Base-by-base conservation (phyloP, 1,139 yeast genomes). In the Yamadazyma oceani region DNA sequence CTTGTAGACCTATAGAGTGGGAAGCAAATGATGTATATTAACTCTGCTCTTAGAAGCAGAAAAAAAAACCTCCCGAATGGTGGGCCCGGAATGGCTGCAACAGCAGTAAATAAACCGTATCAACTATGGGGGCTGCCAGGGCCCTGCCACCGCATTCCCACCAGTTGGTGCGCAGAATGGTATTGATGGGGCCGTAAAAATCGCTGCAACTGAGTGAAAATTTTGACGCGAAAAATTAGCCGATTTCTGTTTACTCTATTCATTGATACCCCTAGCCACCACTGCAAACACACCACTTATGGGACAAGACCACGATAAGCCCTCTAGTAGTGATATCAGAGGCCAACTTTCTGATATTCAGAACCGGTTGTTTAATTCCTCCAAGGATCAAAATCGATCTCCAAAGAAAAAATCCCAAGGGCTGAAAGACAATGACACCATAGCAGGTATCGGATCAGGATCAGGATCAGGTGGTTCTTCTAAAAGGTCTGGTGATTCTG, bases 331-430 rank as follows among this genome's bases (percentile, higher is more conserved):
- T 32, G 84, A 79, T 47, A 69, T 80, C 43, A 68, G 82, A 46
- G 72, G 75, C 31, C 86, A 81, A 54, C 66, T 82, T 39, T 75
- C 78, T 17, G 83, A 79, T 47, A 70, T 81, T 41, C 85, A 80
- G 55, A 71, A 69, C 47, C 66, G 79, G 44, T 59, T 80, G 34
- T 73, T 77, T 41, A 69, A 55, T 35, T 44, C 54, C 17, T 31
- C 65, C 43, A 37, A 52, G 53, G 40, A 43, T 22, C 22, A 11
- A 32, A 32, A 25, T 46, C 17, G 44, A 43, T 31, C 40, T 12
- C 41, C 50, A 21, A 39, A 43, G 42, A 48, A 38, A 35, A 44
- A 38, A 36, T 19, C 21, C 21, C 21, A 19, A 32, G 17, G 36
- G 44, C 19, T 30, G 41, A 31, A 53, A 41, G 28, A 40, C 59